A percentile compares a stretch with the other conserved stretches of the same genome.
Conservation (phyloP, 805 yeast species). For the Pichia deserticola region DNA sequence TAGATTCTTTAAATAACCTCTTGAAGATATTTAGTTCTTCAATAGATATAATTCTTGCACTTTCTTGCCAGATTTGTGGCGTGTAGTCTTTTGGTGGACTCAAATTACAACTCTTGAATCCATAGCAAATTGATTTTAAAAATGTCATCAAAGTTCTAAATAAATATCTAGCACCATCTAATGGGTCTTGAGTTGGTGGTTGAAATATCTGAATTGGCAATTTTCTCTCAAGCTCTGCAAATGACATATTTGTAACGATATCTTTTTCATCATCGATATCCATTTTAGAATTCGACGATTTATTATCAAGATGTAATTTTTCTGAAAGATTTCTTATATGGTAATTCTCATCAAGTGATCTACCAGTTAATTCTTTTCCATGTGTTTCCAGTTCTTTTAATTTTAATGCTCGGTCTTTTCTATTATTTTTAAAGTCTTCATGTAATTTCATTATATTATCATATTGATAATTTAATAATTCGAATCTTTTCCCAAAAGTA, state of each 20-base stretch:
- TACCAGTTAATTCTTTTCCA: conserved; percentile 31
- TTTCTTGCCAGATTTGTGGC: conserved; percentile 68
- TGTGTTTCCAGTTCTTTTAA: conserved; percentile 31
- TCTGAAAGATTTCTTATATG: conserved; percentile 7
- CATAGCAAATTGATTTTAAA: conserved; percentile 81
- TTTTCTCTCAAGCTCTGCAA: conserved; percentile 39
- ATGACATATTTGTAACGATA: conserved; percentile 23
- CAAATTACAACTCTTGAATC: conserved; percentile 84
- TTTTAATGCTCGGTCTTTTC: conserved; percentile 36
- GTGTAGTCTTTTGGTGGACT: conserved; percentile 54
- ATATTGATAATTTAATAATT: conserved; percentile 65
- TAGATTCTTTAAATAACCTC: conserved; percentile 75
- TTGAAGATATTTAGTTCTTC: conserved; percentile 80
- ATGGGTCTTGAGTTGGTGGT: conserved; percentile 50
- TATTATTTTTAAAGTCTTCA: conserved; percentile 39
- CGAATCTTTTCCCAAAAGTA: conserved; percentile 79
- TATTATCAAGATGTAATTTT: conserved; percentile 5
- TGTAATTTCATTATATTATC: conserved; percentile 59
- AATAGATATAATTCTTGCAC: conserved; percentile 72
- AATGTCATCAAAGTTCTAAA: conserved; percentile 87
- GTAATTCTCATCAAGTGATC: conserved; percentile 11
- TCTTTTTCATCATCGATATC: conserved; percentile 13
- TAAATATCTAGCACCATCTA: conserved; percentile 81
- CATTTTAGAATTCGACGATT: conserved; percentile 3
- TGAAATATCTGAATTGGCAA: conserved; percentile 57